phyloP scores from a whole-genome alignment of 352 stramenopile species.

The Thraustochytrium sp. region DNA sequence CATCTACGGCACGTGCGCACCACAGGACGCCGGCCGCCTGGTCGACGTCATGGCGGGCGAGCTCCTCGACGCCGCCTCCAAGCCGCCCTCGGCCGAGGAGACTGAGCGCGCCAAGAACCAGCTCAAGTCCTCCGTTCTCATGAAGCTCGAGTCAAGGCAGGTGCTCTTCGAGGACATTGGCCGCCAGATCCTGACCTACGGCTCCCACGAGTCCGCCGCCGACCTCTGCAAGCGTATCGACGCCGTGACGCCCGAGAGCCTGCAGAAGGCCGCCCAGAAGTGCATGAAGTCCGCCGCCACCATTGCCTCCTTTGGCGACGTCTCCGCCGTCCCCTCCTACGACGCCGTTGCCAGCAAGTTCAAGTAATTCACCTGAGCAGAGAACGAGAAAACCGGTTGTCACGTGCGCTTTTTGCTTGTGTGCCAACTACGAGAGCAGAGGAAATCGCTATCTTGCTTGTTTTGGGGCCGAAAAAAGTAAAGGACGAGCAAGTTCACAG shows the following conservation, averaged over 20 bases:
- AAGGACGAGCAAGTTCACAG: no score
- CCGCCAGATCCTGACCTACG: constrained; percentile 94
- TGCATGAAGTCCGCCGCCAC: constrained; percentile 60
- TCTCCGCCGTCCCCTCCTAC: constrained; percentile 18
- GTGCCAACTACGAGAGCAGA: no score
- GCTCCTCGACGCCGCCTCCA: constrained; percentile 72
- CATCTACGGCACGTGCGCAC: constrained; percentile 78
- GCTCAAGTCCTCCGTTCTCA: constrained; percentile 97
- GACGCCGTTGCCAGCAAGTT: constrained; percentile 15
- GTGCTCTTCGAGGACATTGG: constrained; percentile 99
- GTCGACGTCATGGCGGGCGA: constrained; percentile 85
- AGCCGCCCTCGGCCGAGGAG: constrained; percentile 66
- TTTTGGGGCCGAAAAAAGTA: no score
- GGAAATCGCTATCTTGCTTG: no score
- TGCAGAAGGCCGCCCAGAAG: constrained; percentile 68
- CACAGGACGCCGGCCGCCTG: constrained; percentile 79
- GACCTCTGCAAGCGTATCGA: constrained; percentile 78
- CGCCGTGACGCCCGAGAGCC: constrained; percentile 68
- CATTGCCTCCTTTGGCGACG: constrained; percentile 50
- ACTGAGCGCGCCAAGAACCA: constrained; percentile 94
- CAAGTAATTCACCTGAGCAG: neutral
- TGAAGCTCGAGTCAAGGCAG: constrained; percentile 95
- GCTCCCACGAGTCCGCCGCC: constrained; percentile 76
- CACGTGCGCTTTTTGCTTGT: no score
- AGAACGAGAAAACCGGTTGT: no score